A percentile compares a stretch with the other conserved stretches of the same genome.
Conservation (phyloP, 148 eudicot species). For the Vaccinium myrtillus region DNA sequence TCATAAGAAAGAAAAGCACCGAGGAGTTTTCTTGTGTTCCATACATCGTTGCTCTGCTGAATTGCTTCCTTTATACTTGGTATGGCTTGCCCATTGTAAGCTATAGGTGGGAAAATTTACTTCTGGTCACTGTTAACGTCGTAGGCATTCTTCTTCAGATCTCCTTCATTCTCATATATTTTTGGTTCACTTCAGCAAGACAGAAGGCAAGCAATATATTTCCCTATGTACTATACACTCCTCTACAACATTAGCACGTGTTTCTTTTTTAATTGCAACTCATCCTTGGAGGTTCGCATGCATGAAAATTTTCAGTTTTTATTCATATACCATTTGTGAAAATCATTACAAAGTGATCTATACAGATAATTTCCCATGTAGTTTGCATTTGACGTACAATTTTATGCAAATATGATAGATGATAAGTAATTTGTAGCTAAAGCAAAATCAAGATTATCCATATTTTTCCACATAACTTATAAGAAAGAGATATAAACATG, state of each 20-base stretch:
- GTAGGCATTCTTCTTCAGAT: conserved; percentile 60
- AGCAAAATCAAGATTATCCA: neutral
- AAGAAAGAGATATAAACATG: conserved; percentile 12
- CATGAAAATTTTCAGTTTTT: neutral
- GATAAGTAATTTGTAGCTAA: neutral
- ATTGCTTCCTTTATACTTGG: conserved; percentile 72
- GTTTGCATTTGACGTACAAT: neutral
- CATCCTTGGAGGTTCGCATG: neutral
- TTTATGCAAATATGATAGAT: neutral
- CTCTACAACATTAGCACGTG: neutral
- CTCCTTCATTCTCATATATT: conserved; percentile 54
- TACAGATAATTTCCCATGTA: neutral
- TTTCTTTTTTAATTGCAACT: neutral
- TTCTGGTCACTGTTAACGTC: conserved; percentile 55
- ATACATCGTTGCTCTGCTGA: conserved; percentile 57
- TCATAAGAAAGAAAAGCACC: conserved; percentile 66
- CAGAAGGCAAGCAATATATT: conserved; percentile 47
- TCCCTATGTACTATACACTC: neutral
- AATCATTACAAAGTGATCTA: neutral
- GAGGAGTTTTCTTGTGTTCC: conserved; percentile 73
- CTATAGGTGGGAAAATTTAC: conserved; percentile 61
- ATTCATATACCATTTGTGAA: neutral
- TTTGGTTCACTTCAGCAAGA: conserved; percentile 57
- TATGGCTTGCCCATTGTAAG: conserved; percentile 81
- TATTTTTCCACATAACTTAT: neutral